Evolutionary conservation across 805 yeast species (phyloP).

Genomic region (Wickerhamomyces ciferrii): DNA sequence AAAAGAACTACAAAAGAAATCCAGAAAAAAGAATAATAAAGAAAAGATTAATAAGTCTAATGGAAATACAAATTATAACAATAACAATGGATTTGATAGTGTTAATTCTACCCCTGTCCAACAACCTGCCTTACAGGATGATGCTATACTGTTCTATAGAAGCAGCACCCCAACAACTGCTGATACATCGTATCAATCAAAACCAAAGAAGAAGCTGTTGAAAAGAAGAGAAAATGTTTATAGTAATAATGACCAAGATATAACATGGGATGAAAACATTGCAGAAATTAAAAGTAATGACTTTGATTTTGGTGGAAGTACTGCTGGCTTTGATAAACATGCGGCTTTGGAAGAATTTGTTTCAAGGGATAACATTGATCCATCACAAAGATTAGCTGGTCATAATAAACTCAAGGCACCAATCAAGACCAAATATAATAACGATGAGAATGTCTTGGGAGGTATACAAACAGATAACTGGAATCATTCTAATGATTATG

Average conservation of each 20-base stretch:
- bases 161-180: constrained; percentile 1
- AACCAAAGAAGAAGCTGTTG: constrained; percentile 7
- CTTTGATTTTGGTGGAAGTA: constrained; percentile 80
- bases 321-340: constrained; percentile 76
- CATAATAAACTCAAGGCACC: constrained; percentile 50
- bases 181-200: constrained; percentile 1
- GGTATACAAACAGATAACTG: constrained; percentile 3
- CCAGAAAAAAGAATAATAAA: constrained; percentile 5
- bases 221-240: constrained; percentile 6
- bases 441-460: constrained; percentile 62
- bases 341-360: constrained; percentile 76
- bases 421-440: constrained; percentile 47
- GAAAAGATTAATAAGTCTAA: constrained; percentile 6
- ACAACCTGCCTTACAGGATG: constrained; percentile 15
- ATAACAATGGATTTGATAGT: too few species aligned
- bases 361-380: constrained; percentile 53
- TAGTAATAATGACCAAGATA: constrained; percentile 25
- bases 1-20: constrained; percentile 18
- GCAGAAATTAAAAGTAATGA: constrained; percentile 49
- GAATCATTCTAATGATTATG: constrained; percentile 3
- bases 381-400: constrained; percentile 63
- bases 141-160: constrained; percentile 25
- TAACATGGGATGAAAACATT: constrained; percentile 49
- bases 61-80: constrained; percentile 7
- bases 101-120: not conserved